Conservation (phyloP, 768 basidiomycete genomes). For the Pholiota microspora region DNA sequence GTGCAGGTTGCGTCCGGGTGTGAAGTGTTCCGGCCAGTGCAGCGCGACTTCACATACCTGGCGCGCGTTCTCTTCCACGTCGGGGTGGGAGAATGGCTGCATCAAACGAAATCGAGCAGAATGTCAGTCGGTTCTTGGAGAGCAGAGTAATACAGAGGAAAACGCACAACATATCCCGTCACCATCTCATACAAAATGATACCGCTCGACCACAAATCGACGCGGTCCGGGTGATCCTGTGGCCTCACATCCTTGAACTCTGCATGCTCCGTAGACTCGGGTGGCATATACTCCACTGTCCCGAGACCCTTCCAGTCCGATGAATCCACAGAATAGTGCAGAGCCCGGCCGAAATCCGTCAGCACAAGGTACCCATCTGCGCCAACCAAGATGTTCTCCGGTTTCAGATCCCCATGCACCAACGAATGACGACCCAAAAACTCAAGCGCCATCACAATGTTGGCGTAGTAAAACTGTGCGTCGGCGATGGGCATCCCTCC, state of each 20-base stretch:
- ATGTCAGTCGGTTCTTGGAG: background rate
- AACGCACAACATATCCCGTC: conserved; percentile 31
- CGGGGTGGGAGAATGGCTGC: too few species aligned
- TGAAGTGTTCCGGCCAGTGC: too few species aligned
- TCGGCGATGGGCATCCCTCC: conserved; percentile 27
- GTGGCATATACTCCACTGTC: conserved; percentile 48
- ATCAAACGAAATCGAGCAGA: background rate
- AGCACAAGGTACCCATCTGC: conserved; percentile 53
- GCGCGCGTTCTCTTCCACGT: too few species aligned
- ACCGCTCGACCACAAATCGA: conserved; percentile 60
- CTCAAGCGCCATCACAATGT: conserved; percentile 47
- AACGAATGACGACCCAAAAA: conserved; percentile 44
- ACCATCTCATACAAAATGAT: conserved; percentile 53
- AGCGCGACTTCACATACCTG: too few species aligned
- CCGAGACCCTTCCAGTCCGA: conserved; percentile 36
- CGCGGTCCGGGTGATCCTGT: conserved; percentile 11
- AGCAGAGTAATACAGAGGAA: background rate
- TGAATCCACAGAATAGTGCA: conserved; percentile 13
- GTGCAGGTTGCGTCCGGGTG: too few species aligned
- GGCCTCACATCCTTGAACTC: background rate
- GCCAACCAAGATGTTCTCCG: conserved; percentile 55
- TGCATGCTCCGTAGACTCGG: conserved; percentile 43
- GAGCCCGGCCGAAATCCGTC: conserved; percentile 48
- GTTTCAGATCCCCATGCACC: conserved; percentile 60
- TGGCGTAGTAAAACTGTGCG: conserved; percentile 52